These are phyloP conservation scores for Asterionellopsis glacialis DNA, from an alignment of 108 stramenopile genomes.

Conservation along the genomic window DNA sequence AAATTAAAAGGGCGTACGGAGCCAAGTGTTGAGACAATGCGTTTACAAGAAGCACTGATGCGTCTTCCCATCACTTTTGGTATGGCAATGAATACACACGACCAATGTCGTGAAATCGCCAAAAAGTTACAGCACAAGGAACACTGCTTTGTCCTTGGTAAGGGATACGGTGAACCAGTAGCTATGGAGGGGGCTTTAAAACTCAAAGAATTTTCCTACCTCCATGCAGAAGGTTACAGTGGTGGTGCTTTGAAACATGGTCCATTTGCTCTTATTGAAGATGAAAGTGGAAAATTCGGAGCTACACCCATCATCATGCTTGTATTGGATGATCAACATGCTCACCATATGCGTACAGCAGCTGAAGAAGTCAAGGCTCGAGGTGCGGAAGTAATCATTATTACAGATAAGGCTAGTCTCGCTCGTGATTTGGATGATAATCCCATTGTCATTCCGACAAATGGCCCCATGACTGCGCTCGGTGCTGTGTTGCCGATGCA, in stretches of 20 bases:
- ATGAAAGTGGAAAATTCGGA: slow-evolving; percentile 87
- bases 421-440: slow-evolving; percentile 85
- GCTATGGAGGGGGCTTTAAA: slow-evolving; percentile 97
- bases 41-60: slow-evolving; percentile 89
- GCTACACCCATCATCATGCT: slow-evolving; percentile 99
- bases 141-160: slow-evolving; percentile 95
- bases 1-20: slow-evolving; percentile 43
- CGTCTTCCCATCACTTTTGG: slow-evolving; percentile 96
- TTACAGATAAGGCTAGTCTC: slow-evolving; percentile 84
- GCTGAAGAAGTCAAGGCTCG: slow-evolving; percentile 96
- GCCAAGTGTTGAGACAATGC: slow-evolving; percentile 40
- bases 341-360: slow-evolving; percentile 92
- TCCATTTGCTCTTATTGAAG: slow-evolving; percentile 95
- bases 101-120: slow-evolving; percentile 84
- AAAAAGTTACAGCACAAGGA: slow-evolving; percentile 82
- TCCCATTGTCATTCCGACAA: slow-evolving; percentile 94
- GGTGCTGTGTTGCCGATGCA: slow-evolving; percentile 94
- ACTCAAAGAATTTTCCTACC: slow-evolving; percentile 99
- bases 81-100: slow-evolving; percentile 90
- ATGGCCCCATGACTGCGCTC: slow-evolving; percentile 94
- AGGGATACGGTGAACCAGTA: slow-evolving; percentile 94
- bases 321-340: slow-evolving; percentile 95
- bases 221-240: slow-evolving; percentile 98
- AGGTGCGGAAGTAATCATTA: slow-evolving; percentile 93
- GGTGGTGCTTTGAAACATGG: slow-evolving; percentile 99